phyloP scores from a whole-genome alignment of 805 yeast genomes.

The Wickerhamomyces sydowiorum region DNA sequence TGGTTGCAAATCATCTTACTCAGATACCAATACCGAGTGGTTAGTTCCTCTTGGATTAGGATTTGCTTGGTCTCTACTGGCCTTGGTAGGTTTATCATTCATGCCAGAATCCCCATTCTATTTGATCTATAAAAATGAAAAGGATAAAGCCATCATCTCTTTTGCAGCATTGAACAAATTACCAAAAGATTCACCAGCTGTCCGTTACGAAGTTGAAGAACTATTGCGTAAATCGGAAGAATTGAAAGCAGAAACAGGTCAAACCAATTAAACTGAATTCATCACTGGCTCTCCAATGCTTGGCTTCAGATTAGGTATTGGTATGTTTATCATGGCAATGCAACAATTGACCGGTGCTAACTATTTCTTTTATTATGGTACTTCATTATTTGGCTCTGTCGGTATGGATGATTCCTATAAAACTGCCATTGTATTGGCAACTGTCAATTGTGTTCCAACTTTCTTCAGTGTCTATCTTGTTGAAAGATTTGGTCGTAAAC shows the following conservation, averaged over 20 bases:
- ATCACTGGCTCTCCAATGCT: neutral
- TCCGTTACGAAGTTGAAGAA: conserved; percentile 36
- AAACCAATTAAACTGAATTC: conserved; percentile 7
- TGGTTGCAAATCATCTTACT: conserved; percentile 35
- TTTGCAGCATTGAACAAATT: too few species aligned
- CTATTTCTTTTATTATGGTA: conserved; percentile 63
- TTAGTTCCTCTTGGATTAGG: conserved; percentile 59
- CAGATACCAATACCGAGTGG: conserved; percentile 48
- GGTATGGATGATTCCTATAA: conserved; percentile 49
- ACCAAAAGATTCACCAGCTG: too few species aligned
- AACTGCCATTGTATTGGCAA: conserved; percentile 48
- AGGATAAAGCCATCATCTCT: conserved; percentile 51
- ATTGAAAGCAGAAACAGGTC: too few species aligned
- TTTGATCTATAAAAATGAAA: conserved; percentile 40
- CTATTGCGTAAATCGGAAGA: conserved; percentile 5
- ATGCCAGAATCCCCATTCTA: conserved; percentile 69
- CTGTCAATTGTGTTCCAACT: conserved; percentile 47
- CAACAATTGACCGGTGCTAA: conserved; percentile 65
- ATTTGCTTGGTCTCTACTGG: conserved; percentile 34
- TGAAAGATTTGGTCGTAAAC: conserved; percentile 44
- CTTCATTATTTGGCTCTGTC: conserved; percentile 49
- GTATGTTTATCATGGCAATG: conserved; percentile 49
- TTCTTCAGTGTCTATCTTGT: conserved; percentile 41
- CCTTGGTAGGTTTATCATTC: conserved; percentile 54
- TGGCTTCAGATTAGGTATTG: conserved; percentile 40